Percentiles rank a stretch among this genome's conserved stretches.
Evolutionary conservation across 352 stramenopile genomes (phyloP).

Genomic region (Globisporangium cederbergense): DNA sequence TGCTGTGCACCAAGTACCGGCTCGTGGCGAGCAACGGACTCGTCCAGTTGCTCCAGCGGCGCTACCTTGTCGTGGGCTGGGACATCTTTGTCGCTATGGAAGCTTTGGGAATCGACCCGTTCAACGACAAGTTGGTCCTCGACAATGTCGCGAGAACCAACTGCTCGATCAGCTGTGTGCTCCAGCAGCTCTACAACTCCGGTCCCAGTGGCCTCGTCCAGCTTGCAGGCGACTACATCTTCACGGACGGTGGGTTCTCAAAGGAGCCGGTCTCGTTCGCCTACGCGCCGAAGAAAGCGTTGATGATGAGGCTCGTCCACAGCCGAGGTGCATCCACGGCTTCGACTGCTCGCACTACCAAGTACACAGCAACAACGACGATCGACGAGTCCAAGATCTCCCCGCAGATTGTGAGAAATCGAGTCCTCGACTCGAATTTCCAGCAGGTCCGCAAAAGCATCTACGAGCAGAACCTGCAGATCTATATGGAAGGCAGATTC

Average conservation of each 20-base stretch:
- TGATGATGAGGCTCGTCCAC: slow-evolving; percentile 30
- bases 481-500: slow-evolving; percentile 5
- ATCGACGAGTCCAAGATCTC: neutral
- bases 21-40: slow-evolving; percentile 43
- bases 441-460: slow-evolving; percentile 1
- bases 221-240: slow-evolving; percentile 49
- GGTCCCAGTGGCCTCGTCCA: slow-evolving; percentile 42
- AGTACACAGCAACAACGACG: neutral
- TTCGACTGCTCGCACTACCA: neutral
- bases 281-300: slow-evolving; percentile 33
- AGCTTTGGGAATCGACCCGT: slow-evolving; percentile 43
- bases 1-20: slow-evolving; percentile 39
- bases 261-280: slow-evolving; percentile 26
- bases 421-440: neutral
- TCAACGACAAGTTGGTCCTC: slow-evolving; percentile 23
- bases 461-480: slow-evolving; percentile 3
- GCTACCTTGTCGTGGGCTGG: slow-evolving; percentile 51
- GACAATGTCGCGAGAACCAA: slow-evolving; percentile 24
- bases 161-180: slow-evolving; percentile 35
- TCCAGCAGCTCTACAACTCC: slow-evolving; percentile 48
- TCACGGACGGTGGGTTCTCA: slow-evolving; percentile 35
- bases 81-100: slow-evolving; percentile 34
- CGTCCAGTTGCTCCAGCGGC: slow-evolving; percentile 38
- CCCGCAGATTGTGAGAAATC: neutral
- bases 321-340: neutral